Base-by-base conservation (phyloP, 2,329 filamentous ascomycete species). In the Claviceps monticola region DNA sequence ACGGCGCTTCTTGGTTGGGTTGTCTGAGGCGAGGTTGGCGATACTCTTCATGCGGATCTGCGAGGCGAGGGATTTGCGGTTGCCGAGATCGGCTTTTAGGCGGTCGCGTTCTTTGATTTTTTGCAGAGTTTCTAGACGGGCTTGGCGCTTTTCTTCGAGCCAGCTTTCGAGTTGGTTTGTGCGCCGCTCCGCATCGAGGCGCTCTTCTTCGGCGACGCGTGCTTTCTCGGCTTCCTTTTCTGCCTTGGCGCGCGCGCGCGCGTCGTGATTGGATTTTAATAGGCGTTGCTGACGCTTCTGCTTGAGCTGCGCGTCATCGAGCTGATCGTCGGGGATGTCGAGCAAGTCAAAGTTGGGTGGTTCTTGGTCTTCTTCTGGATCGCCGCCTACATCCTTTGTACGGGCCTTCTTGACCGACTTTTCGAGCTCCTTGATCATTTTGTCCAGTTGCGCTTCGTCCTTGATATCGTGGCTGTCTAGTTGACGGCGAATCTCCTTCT, bases 41-140 rank as follows among this genome's bases (percentile, higher is more conserved):
- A 98, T 89, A 49, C 84, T 91, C 71, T 97, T 97, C 93, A 98
- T 98, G 56, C 93, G 86, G 70, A 95, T 94, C 67, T 97, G 91
- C 53, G 86, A 93, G 8, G 93, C 93, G 19, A 96, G 81, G 0
- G 90, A 96, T 68, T 98, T 98, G 63, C 93, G 86, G 68, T 97
- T 97, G 52, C 91, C 90, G 1, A 96, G 79, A 63, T 98, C 93
- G 44, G 89, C 88, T 70, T 95, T 96, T 55, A 96, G 78, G 17
- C 90, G 82, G 61, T 97, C 89, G 50, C 89, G 84, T 59, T 97
- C 91, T 67, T 95, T 96, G 67, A 98, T 94, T 67, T 82, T 88
- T 61, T 88, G 76, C 2, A 95, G 74, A 21, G 79, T 78, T 57
- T 80, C 69, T n/a, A 70, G 64, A n/a, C 88, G 84, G 21, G 84